Conservation (phyloP, 345 rosid genomes). For the Heritiera littoralis region DNA sequence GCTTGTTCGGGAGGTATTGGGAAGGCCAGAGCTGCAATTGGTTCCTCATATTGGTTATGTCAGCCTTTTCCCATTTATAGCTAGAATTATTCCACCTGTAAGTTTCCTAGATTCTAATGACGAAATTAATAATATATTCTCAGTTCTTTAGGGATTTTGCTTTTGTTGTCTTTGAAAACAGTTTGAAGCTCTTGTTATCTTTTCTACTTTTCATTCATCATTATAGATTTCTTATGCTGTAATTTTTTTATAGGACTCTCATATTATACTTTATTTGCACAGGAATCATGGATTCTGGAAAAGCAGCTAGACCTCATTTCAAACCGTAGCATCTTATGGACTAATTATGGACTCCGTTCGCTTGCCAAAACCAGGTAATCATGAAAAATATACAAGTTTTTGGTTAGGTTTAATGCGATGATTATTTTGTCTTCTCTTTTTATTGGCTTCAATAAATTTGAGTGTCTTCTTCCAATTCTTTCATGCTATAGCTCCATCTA, state of each 20-base stretch:
- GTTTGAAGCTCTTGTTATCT: background rate
- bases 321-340: constrained; percentile 68
- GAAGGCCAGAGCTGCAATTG: constrained; percentile 61
- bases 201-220: constrained; percentile 12
- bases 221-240: background rate
- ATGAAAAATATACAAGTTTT: constrained; percentile 5
- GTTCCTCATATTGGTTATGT: constrained; percentile 94
- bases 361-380: constrained; percentile 83
- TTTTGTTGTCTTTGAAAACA: background rate
- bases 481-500: constrained; percentile 60
- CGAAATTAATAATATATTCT: background rate
- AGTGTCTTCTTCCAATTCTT: constrained; percentile 10
- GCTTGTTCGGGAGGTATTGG: constrained; percentile 77
- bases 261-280: constrained; percentile 10
- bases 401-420: background rate
- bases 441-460: background rate
- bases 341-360: constrained; percentile 86
- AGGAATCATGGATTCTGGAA: constrained; percentile 83
- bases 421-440: background rate
- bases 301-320: constrained; percentile 90
- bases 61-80: constrained; percentile 93
- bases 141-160: background rate
- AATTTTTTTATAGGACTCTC: background rate
- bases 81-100: constrained; percentile 80
- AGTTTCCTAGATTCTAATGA: constrained; percentile 36